Base-by-base conservation (phyloP, 106 monocot genomes). In the Dendrobium nobile region DNA sequence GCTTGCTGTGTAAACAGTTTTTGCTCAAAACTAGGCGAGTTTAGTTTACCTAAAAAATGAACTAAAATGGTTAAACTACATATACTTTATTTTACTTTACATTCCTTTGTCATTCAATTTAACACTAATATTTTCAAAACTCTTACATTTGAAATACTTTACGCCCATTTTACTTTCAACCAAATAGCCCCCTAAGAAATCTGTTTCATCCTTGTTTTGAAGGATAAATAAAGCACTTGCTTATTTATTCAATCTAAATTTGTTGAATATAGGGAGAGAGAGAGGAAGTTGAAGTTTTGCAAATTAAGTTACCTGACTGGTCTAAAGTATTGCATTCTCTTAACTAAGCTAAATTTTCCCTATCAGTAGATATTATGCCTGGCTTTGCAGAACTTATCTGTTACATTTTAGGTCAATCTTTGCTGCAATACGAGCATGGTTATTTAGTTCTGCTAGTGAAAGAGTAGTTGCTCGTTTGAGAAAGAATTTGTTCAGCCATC, bases 371-470 rank as follows among this genome's bases (percentile, higher is more conserved):
- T 70, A 70, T 28, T 70, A 37, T 70, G 70, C 11, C 33, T 37
- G 40, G 70, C 70, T 70, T 70, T 17, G 5, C 28, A 40, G 33
- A 70, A 70, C 33, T 70, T 37, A 33, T 70, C 28, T 81, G 40
- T 54, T 54, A 81, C 68, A 9, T 84, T 88, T 47, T 83, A 99
- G 99, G 67, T 91, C 99, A 56, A 85, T 95, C 77, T 95, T 93
- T 84, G 84, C 95, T 41, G 81, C 82, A 6, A 43, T 99, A n/a
- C 85, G 99, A 37, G 88, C 99, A 79, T 99, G 99, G 99, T 54
- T 99, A 41, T 99, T 99, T 80, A 93, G 79, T 88, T 93, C 95
- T 84, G 93, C 99, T 54, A 99, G 99, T 87, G 99, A 99, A 84
- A 93, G 93, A 78, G 93, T 99, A 22, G 99, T 99, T 86, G 99